Conservation (phyloP, 2,329 filamentous ascomycete species). For the Aureobasidium leucospermi region DNA sequence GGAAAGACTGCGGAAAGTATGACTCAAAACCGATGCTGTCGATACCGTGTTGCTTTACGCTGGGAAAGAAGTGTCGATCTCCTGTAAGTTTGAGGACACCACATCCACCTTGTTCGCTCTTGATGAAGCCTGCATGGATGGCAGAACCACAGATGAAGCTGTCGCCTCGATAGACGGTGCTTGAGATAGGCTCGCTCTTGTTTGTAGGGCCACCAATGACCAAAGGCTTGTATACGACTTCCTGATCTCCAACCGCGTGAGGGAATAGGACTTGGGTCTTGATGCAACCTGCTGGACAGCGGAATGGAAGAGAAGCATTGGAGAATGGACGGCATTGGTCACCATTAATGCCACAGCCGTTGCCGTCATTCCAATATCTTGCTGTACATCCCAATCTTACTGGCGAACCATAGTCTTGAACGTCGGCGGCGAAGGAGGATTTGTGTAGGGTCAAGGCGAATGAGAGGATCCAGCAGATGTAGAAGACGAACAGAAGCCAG, state of each 20-base stretch:
- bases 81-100: slow-evolving; percentile 72
- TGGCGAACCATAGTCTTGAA: slow-evolving; percentile 61
- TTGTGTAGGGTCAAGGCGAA: slow-evolving; percentile 63
- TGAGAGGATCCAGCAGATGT: slow-evolving; percentile 59
- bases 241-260: slow-evolving; percentile 64
- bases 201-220: slow-evolving; percentile 48
- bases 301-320: slow-evolving; percentile 62
- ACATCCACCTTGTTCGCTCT: slow-evolving; percentile 66
- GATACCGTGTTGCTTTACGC: slow-evolving; percentile 65
- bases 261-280: slow-evolving; percentile 61
- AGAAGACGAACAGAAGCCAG: slow-evolving; percentile 52
- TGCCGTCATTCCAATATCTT: slow-evolving; percentile 63
- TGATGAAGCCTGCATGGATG: slow-evolving; percentile 74
- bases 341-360: slow-evolving; percentile 67
- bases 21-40: slow-evolving; percentile 72
- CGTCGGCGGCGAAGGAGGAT: slow-evolving; percentile 52
- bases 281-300: slow-evolving; percentile 66
- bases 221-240: slow-evolving; percentile 48
- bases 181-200: slow-evolving; percentile 30
- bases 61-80: slow-evolving; percentile 54
- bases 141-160: slow-evolving; percentile 82
- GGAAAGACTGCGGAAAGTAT: slow-evolving; percentile 81
- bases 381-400: slow-evolving; percentile 58
- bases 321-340: slow-evolving; percentile 68
- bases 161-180: slow-evolving; percentile 73